These are phyloP conservation scores for Beauveria rudraprayagi DNA, from an alignment of 2,329 filamentous ascomycete genomes.

Conservation along the genomic window DNA sequence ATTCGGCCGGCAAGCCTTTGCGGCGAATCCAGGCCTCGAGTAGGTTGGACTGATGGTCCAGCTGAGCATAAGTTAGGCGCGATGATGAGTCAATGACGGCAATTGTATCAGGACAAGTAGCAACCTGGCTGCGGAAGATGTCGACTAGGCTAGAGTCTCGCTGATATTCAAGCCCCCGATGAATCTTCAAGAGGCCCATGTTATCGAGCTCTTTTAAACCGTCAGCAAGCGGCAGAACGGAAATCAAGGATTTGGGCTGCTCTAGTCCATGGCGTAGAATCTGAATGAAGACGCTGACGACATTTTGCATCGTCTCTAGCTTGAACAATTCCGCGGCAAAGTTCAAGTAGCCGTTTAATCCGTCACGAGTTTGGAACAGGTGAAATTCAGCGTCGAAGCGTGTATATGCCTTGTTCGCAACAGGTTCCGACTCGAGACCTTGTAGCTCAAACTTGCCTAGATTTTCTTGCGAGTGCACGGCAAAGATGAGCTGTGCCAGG, in stretches of 20 bases:
- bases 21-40: conserved; percentile 16
- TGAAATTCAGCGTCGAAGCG: conserved; percentile 7
- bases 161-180: conserved; percentile 10
- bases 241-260: background rate
- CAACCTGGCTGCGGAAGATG: conserved; percentile 16
- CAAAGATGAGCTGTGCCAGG: conserved; percentile 13
- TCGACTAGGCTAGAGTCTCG: conserved; percentile 17
- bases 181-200: conserved; percentile 6
- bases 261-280: conserved; percentile 3
- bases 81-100: conserved; percentile 16
- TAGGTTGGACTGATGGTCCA: conserved; percentile 15
- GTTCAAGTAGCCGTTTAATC: background rate
- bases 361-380: background rate
- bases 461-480: conserved; percentile 11
- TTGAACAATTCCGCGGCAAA: background rate
- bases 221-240: background rate
- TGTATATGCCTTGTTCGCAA: background rate
- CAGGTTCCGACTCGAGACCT: background rate
- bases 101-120: conserved; percentile 1
- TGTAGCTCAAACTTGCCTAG: background rate
- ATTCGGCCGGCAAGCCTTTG: conserved; percentile 10
- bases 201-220: background rate
- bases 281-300: background rate
- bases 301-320: background rate
- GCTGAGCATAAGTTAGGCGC: conserved; percentile 17